Conservation (phyloP, 768 basidiomycete species). For the Tylopilus cervinicoccineus region DNA sequence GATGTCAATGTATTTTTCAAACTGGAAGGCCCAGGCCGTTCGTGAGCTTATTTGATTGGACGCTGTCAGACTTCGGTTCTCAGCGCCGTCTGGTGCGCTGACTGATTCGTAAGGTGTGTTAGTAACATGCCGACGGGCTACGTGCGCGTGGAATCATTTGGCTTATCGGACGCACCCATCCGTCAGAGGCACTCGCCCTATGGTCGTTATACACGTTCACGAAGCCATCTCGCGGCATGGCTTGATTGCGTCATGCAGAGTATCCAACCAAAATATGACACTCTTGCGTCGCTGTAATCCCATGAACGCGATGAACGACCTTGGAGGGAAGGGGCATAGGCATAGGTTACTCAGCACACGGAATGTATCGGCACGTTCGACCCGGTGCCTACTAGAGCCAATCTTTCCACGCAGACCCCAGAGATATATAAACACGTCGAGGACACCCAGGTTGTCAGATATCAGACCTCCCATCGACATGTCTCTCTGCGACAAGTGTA, state of each 20-base stretch:
- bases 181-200: neutral
- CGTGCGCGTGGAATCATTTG: neutral
- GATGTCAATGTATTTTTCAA: neutral
- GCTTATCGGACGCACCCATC: neutral
- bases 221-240: neutral
- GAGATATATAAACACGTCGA: conserved; percentile 14
- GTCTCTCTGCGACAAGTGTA: conserved; percentile 55
- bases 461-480: conserved; percentile 25
- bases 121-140: neutral
- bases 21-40: neutral
- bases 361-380: neutral
- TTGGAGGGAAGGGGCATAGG: too few species aligned
- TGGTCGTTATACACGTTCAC: neutral
- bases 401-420: neutral
- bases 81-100: neutral
- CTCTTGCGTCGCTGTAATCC: too few species aligned
- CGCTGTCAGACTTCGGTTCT: neutral
- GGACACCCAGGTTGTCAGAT: neutral
- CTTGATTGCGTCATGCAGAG: neutral
- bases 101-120: neutral
- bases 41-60: neutral
- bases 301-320: neutral
- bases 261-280: neutral
- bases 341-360: neutral
- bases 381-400: neutral